These are phyloP conservation scores for Linanthus parryae DNA, from an alignment of 148 eudicot species.

Conservation along the genomic window DNA sequence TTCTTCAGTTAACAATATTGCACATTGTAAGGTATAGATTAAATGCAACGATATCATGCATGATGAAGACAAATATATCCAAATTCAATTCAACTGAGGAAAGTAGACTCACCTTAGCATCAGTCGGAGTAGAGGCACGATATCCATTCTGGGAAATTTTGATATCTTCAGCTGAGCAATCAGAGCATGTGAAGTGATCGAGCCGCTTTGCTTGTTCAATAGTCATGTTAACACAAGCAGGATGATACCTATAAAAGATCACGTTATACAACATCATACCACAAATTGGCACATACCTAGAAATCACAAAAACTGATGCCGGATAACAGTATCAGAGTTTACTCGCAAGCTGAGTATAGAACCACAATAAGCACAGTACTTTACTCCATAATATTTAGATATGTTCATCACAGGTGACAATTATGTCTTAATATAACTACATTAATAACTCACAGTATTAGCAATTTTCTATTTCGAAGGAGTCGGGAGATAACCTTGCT, in stretches of 20 bases:
- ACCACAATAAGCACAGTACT: too few species aligned
- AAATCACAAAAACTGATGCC: too few species aligned
- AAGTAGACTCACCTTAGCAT: constrained; percentile 23
- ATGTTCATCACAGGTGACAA: too few species aligned
- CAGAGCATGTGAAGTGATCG: constrained; percentile 27
- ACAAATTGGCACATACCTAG: too few species aligned
- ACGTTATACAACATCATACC: neutral
- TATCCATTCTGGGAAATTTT: constrained; percentile 11
- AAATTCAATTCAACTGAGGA: neutral
- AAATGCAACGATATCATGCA: neutral
- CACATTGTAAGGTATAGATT: neutral
- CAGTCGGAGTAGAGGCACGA: constrained; percentile 12
- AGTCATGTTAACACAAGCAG: constrained; percentile 30
- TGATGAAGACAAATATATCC: neutral
- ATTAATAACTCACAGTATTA: too few species aligned
- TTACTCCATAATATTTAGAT: too few species aligned
- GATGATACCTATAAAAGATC: constrained; percentile 28
- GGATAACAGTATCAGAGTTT: too few species aligned
- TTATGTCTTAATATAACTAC: too few species aligned
- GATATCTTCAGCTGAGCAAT: constrained; percentile 16
- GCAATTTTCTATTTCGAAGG: too few species aligned
- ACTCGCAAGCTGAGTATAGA: too few species aligned
- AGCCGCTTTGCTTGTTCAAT: constrained; percentile 25
- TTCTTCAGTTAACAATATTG: neutral
- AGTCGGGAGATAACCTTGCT: too few species aligned